A percentile compares a stretch with the other conserved stretches of the same genome.
These are phyloP conservation scores for Leccinum cinnamomeum DNA, from an alignment of 1,284 basidiomycete species.

Conservation along the genomic window DNA sequence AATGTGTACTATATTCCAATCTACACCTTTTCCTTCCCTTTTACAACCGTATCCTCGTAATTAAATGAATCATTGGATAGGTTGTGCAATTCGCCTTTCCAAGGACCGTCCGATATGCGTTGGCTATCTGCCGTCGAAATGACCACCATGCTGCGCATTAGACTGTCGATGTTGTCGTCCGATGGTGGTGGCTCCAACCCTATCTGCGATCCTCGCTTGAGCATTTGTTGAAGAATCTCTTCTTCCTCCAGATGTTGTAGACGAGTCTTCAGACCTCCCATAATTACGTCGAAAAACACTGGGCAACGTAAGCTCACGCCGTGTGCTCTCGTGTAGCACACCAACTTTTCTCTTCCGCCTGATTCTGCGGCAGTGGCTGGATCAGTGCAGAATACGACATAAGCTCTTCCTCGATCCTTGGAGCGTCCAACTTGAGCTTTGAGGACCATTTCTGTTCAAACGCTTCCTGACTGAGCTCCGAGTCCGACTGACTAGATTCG, in stretches of 20 bases:
- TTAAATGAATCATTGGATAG: constrained; percentile 22
- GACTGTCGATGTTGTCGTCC: constrained; percentile 56
- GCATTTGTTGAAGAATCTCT: constrained; percentile 59
- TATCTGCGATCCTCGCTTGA: constrained; percentile 56
- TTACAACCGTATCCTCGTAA: constrained; percentile 30
- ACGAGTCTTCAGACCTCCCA: constrained; percentile 50
- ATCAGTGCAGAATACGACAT: constrained; percentile 29
- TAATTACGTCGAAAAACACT: constrained; percentile 47
- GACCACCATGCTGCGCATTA: constrained; percentile 65
- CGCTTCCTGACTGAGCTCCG: constrained; percentile 47
- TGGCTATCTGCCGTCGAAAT: constrained; percentile 20
- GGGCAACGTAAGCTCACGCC: constrained; percentile 19
- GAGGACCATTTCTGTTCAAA: constrained; percentile 57
- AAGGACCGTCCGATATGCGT: constrained; percentile 30
- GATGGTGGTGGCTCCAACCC: constrained; percentile 51
- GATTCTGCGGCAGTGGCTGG: constrained; percentile 28
- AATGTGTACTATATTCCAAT: background rate
- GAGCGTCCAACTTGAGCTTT: constrained; percentile 34
- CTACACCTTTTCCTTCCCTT: constrained; percentile 27
- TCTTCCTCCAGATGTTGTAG: constrained; percentile 63
- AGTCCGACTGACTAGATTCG: constrained; percentile 57
- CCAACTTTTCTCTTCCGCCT: constrained; percentile 35
- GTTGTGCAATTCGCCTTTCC: constrained; percentile 25
- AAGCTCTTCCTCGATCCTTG: constrained; percentile 34
- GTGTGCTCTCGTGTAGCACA: constrained; percentile 6